Evolutionary conservation across 2,329 filamentous ascomycete species (phyloP).

Genomic region (Botrytis hyacinthi): DNA sequence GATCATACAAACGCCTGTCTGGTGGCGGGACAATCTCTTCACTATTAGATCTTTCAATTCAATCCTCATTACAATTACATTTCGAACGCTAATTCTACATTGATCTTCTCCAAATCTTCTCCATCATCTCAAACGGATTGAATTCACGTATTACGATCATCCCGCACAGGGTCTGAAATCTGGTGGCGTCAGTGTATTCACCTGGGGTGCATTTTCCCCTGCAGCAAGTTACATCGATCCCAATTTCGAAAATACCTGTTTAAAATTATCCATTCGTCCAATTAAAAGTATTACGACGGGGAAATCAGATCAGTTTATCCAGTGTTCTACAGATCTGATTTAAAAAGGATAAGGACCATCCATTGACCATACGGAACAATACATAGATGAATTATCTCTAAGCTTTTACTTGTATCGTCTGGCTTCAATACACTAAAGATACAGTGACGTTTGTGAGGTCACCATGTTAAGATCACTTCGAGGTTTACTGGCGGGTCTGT

Average conservation of each 20-base stretch:
- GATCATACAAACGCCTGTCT: not conserved
- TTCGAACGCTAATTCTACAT: not conserved
- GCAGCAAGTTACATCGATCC: slow-evolving; percentile 8
- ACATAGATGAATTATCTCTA: not conserved
- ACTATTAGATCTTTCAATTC: not conserved
- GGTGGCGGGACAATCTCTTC: not conserved
- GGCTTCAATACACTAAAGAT: slow-evolving; percentile 1
- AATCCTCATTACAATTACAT: not conserved
- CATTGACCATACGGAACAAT: not conserved
- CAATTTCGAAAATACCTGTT: not conserved
- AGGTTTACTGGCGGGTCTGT: slow-evolving; percentile 7
- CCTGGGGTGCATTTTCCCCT: not conserved
- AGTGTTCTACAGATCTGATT: not conserved
- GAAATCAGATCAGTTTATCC: not conserved
- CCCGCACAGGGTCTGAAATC: not conserved
- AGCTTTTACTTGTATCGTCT: not conserved
- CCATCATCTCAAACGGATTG: not conserved
- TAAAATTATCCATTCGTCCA: not conserved
- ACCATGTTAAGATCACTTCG: slow-evolving; percentile 18
- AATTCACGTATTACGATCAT: not conserved
- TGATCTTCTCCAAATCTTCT: not conserved
- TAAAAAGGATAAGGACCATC: not conserved
- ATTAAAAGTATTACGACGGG: not conserved
- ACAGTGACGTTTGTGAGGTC: not conserved
- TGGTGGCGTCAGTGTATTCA: not conserved